These are phyloP conservation scores for Dictyostelium brefeldianum DNA, from an alignment of 78 protist species.

Conservation along the genomic window DNA sequence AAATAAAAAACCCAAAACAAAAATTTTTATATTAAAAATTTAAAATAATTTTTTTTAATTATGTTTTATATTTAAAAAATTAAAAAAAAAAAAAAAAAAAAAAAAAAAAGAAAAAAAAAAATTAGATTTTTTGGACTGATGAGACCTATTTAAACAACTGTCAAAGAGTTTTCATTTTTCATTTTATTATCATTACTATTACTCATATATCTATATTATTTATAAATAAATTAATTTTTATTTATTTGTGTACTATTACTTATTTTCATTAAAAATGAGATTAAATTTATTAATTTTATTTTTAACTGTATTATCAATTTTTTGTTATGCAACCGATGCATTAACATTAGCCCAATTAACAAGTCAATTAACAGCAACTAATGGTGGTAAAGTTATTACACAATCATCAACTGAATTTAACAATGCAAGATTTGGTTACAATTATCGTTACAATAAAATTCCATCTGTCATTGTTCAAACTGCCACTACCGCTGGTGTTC, in stretches of 20 bases:
- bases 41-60: no score
- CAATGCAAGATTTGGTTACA: slow-evolving; percentile 41
- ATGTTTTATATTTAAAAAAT: no score
- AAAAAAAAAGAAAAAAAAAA: no score
- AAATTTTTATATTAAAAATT: no score
- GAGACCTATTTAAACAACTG: no score
- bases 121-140: no score
- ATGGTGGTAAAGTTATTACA: slow-evolving; percentile 7
- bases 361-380: neutral
- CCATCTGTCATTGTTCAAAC: slow-evolving; percentile 46
- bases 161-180: neutral
- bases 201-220: neutral
- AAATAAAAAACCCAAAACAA: no score
- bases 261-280: slow-evolving; percentile 9
- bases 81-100: no score
- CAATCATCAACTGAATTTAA: neutral
- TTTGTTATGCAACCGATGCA: neutral
- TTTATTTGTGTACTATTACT: neutral
- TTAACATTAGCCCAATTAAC: slow-evolving; percentile 31
- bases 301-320: neutral
- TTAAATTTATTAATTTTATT: neutral
- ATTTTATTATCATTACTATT: neutral
- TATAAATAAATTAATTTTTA: neutral
- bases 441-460: slow-evolving; percentile 35
- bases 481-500: slow-evolving; percentile 28